Conservation (phyloP, 495 filamentous ascomycete genomes). For the Bacidia rubella region DNA sequence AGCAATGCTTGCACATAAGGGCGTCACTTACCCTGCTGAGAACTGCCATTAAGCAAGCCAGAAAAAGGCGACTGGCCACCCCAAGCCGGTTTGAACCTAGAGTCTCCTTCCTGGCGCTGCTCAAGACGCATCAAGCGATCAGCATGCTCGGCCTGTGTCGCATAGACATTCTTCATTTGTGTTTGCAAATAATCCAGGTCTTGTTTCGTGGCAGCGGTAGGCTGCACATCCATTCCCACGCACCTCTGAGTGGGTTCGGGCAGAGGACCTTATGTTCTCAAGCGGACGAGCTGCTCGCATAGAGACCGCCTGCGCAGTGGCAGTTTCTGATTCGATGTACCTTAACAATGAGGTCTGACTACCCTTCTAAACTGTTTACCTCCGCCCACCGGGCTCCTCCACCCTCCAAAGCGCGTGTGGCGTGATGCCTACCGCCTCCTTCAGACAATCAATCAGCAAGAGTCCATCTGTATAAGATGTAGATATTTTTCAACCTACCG, state of each 20-base stretch:
- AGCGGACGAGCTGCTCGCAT: neutral
- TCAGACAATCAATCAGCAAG: neutral
- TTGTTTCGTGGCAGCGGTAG: constrained; percentile 49
- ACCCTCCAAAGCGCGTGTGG: neutral
- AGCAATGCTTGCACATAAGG: neutral
- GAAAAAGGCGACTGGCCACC: constrained; percentile 68
- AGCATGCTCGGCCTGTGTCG: constrained; percentile 64
- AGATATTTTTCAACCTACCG: neutral
- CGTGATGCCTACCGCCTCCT: neutral
- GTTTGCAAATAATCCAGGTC: constrained; percentile 80
- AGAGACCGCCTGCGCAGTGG: neutral
- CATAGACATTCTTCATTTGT: constrained; percentile 72
- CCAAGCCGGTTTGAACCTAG: constrained; percentile 75
- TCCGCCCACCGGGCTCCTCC: neutral
- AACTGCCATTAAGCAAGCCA: constrained; percentile 47
- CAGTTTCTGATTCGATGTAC: neutral
- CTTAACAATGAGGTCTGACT: neutral
- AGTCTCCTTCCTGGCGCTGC: constrained; percentile 69
- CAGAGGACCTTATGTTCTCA: neutral
- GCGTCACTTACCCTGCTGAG: constrained; percentile 55
- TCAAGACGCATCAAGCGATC: constrained; percentile 69
- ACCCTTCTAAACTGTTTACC: neutral
- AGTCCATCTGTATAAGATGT: neutral
- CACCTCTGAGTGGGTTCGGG: neutral
- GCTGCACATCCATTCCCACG: constrained; percentile 50